Evolutionary conservation across 2,329 filamentous ascomycete genomes (phyloP).

Genomic region (Talaromyces sp.): DNA sequence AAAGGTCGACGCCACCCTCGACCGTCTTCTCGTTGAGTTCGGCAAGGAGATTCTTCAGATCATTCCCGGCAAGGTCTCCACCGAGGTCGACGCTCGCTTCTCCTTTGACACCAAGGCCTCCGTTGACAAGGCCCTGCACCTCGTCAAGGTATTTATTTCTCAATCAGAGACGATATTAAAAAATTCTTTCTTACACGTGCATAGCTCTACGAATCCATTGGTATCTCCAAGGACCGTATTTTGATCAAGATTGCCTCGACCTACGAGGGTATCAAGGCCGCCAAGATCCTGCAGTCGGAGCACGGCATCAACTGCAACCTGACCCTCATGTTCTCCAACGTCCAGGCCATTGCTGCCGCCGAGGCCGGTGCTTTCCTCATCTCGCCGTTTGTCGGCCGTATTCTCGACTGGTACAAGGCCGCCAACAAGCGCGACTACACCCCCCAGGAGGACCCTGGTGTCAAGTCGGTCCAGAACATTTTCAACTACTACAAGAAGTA

Average conservation of each 20-base stretch:
- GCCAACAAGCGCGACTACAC: constrained; percentile 88
- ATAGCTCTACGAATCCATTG: constrained; percentile 89
- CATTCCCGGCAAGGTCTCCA: constrained; percentile 97
- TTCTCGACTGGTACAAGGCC: constrained; percentile 99
- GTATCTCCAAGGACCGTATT: constrained; percentile 88
- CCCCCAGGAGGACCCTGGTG: constrained; percentile 89
- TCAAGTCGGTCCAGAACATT: constrained; percentile 87
- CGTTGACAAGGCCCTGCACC: constrained; percentile 91
- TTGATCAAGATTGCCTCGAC: constrained; percentile 99
- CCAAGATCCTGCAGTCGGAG: constrained; percentile 91
- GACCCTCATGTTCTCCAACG: constrained; percentile 95
- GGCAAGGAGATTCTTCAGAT: constrained; percentile 96
- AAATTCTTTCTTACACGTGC: constrained; percentile 20
- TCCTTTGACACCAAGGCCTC: constrained; percentile 93
- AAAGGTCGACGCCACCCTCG: constrained; percentile 84
- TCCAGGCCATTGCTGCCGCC: constrained; percentile 91
- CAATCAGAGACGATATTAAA: too few species aligned
- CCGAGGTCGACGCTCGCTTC: constrained; percentile 92
- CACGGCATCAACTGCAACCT: constrained; percentile 98
- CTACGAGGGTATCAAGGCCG: constrained; percentile 99
- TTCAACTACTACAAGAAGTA: constrained; percentile 99
- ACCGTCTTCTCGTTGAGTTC: constrained; percentile 94
- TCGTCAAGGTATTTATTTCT: constrained; percentile 69
- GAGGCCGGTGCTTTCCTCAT: constrained; percentile 97
- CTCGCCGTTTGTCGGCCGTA: constrained; percentile 97